Evolutionary conservation across 352 stramenopile species (phyloP), one percentile per base, ranked within the genome.

Genomic region (Halophytophthora batemanensis): DNA sequence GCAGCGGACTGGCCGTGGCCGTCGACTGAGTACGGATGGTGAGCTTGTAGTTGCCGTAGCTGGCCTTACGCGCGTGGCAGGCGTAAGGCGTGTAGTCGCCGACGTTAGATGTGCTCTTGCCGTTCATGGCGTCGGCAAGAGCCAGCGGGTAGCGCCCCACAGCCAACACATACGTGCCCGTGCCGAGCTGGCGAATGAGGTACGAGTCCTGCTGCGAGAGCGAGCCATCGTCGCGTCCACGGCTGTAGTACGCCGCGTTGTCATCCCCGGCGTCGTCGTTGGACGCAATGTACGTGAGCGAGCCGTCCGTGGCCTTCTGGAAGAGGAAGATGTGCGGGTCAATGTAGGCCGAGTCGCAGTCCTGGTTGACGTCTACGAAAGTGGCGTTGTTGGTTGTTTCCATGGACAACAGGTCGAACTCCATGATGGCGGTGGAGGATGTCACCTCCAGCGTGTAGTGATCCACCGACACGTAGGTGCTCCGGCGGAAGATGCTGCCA

Each of bases 291-390:
- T 78, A 48, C 11, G 53, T 58, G 21, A 81, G 51, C 5, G 53
- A 49, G 4, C 64, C 59, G 3, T 78, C 57, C 1, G 50, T 45
- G 3, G 22, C 33, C 25, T 66, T 69, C 19, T 49, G 35, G 41
- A 82, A 86, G 10, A 87, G 50, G 38, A 66, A 76, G 11, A 87
- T 56, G 28, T 86, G 70, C 15, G 79, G 81, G 61, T 87, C 76
- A 36, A 90, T 86, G 54, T 68, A 87, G 1, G 76, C 74, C 51
- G 76, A 90, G 59, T 90, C 79, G 39, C 79, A 90, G 48, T 90
- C 74, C 6, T 28, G 25, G 53, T 90, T 90, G 11, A 90, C 76
- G 42, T 90, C 79, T 0, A 59, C 44, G 19, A 71, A 71, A 2
- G 53, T 67, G 40, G 43, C 29, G 45, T 71, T 71, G 39, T 71